Evolutionary conservation across 129 eudicot genomes (phyloP).

Genomic region (Heracleum sosnowskyi): DNA sequence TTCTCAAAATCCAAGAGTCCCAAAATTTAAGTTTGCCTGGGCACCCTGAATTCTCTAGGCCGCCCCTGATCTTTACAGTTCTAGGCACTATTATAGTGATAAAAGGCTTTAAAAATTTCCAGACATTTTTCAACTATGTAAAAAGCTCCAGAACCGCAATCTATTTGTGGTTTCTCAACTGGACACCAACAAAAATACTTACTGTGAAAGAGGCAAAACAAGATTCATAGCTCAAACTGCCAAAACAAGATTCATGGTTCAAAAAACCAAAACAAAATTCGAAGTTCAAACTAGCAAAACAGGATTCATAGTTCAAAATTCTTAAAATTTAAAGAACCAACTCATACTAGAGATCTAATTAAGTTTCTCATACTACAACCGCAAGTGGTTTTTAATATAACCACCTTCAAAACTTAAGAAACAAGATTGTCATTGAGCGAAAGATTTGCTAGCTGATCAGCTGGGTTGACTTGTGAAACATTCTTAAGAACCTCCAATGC

Average conservation of each 20-base stretch:
- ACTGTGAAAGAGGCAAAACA: no score
- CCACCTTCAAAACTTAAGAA: background rate
- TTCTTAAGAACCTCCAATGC: background rate
- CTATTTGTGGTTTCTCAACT: no score
- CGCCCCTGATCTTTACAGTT: no score
- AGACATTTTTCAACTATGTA: no score
- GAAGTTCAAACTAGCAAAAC: background rate
- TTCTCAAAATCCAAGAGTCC: no score
- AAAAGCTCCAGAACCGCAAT: no score
- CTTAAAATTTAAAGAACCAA: background rate
- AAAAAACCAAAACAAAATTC: background rate
- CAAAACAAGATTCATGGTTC: background rate
- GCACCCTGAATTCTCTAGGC: no score
- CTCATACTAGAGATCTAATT: background rate
- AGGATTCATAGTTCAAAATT: background rate
- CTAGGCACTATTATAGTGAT: no score
- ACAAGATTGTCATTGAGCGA: background rate
- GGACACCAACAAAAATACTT: no score
- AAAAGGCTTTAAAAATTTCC: no score
- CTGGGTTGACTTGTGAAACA: constrained; percentile 5
- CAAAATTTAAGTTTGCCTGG: no score
- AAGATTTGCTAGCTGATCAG: constrained; percentile 2
- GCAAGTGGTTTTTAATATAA: background rate
- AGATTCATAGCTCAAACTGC: no score
- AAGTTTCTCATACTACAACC: background rate